Conservation (phyloP, 192 early-diverging fungal genomes). For the Thoreauomyces humboldtii region DNA sequence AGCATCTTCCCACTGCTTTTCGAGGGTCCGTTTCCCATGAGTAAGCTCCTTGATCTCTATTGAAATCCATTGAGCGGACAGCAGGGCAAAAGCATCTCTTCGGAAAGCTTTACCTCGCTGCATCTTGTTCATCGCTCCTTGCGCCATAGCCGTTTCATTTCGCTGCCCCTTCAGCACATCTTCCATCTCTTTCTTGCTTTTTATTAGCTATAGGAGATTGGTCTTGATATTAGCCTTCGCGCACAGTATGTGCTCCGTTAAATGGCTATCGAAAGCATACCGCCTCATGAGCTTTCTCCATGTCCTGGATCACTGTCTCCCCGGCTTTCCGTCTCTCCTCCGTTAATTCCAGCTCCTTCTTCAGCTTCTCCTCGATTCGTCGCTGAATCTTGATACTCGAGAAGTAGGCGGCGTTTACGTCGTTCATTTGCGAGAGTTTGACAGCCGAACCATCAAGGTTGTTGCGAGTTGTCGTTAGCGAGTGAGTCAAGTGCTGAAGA, state of each 20-base stretch:
- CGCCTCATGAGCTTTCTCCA: slow-evolving; percentile 38
- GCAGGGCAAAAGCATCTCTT: too few relatives aligned
- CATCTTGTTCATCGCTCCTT: slow-evolving; percentile 42
- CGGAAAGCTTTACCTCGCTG: slow-evolving; percentile 26
- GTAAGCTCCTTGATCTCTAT: slow-evolving; percentile 38
- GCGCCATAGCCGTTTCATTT: slow-evolving; percentile 41
- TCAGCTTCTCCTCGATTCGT: slow-evolving; percentile 47
- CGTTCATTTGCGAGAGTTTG: slow-evolving; percentile 35
- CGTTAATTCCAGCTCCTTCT: slow-evolving; percentile 39
- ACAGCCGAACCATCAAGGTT: slow-evolving; percentile 34
- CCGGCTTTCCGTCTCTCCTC: slow-evolving; percentile 22
- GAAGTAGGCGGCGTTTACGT: slow-evolving; percentile 47
- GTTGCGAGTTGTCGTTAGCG: slow-evolving; percentile 17
- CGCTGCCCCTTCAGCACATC: slow-evolving; percentile 39
- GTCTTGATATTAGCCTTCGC: not conserved
- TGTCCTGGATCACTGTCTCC: slow-evolving; percentile 33
- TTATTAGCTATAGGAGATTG: slow-evolving; percentile 22
- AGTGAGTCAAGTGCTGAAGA: slow-evolving; percentile 13
- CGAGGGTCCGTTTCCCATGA: slow-evolving; percentile 21
- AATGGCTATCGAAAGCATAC: too few relatives aligned
- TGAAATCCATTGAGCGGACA: too few relatives aligned
- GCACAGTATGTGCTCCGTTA: not conserved
- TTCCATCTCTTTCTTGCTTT: slow-evolving; percentile 37
- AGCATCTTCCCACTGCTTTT: slow-evolving; percentile 56
- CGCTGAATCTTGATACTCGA: slow-evolving; percentile 50